phyloP scores from a whole-genome alignment of 2,329 filamentous ascomycete species.

The Grosmannia penicillata region DNA sequence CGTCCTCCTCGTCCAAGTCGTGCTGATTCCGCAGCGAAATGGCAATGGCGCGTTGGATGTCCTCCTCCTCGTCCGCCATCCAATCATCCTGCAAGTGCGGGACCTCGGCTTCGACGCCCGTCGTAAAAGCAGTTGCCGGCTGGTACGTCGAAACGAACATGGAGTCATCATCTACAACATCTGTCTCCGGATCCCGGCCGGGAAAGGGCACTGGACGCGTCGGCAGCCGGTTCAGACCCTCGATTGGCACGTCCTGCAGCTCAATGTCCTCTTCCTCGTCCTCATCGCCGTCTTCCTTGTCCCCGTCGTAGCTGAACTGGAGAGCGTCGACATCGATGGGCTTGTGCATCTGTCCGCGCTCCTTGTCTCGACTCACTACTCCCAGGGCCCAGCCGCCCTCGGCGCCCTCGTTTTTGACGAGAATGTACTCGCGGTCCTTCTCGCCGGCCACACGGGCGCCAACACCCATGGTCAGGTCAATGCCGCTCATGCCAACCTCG shows the following conservation, averaged over 20 bases:
- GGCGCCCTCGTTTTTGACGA: slow-evolving; percentile 88
- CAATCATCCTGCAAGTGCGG: slow-evolving; percentile 12
- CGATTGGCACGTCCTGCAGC: slow-evolving; percentile 87
- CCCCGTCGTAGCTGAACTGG: slow-evolving; percentile 39
- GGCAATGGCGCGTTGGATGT: slow-evolving; percentile 68
- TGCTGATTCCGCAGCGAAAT: slow-evolving; percentile 64
- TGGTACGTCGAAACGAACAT: slow-evolving; percentile 34
- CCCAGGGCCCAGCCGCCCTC: slow-evolving; percentile 94
- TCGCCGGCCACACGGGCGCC: slow-evolving; percentile 65
- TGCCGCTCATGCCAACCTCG: slow-evolving; percentile 75
- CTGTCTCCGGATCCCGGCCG: slow-evolving; percentile 10
- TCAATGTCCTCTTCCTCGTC: slow-evolving; percentile 53
- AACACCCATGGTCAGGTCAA: slow-evolving; percentile 53
- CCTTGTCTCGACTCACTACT: slow-evolving; percentile 75
- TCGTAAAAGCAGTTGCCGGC: slow-evolving; percentile 14
- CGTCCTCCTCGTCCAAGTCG: slow-evolving; percentile 17
- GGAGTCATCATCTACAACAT: slow-evolving; percentile 33
- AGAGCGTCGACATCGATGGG: slow-evolving; percentile 81
- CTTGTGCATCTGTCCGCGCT: slow-evolving; percentile 65
- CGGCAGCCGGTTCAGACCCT: slow-evolving; percentile 73
- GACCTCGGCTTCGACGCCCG: slow-evolving; percentile 13
- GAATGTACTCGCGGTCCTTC: slow-evolving; percentile 81
- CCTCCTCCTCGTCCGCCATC: slow-evolving; percentile 32
- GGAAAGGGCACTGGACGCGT: no score
- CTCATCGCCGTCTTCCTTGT: slow-evolving; percentile 53